These are phyloP conservation scores for Elongisporangium undulatum DNA, from an alignment of 352 stramenopile species.

Conservation along the genomic window DNA sequence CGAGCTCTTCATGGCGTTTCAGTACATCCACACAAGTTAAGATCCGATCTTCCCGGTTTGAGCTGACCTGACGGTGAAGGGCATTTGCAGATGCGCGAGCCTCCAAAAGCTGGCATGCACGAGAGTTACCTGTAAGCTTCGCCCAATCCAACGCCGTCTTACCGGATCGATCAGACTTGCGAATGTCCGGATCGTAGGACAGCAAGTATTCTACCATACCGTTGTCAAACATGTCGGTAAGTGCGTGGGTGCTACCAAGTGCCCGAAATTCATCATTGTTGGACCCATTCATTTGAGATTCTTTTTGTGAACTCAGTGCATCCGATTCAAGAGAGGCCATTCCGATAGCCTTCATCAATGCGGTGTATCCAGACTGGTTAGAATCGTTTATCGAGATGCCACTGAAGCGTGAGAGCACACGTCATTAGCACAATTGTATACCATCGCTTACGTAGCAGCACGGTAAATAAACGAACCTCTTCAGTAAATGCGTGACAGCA, in stretches of 20 bases:
- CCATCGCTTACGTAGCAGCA: neutral
- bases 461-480: slow-evolving; percentile 20
- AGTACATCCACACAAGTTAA: slow-evolving; percentile 33
- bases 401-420: slow-evolving; percentile 12
- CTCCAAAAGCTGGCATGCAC: slow-evolving; percentile 29
- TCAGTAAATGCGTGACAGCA: slow-evolving; percentile 35
- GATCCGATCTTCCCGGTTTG: slow-evolving; percentile 27
- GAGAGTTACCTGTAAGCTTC: slow-evolving; percentile 32
- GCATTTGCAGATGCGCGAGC: slow-evolving; percentile 23
- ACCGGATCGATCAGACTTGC: slow-evolving; percentile 32
- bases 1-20: slow-evolving; percentile 24
- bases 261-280: neutral
- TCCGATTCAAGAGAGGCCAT: slow-evolving; percentile 25
- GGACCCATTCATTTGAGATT: neutral
- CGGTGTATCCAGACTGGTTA: slow-evolving; percentile 58
- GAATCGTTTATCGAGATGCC: slow-evolving; percentile 49
- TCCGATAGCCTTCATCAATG: slow-evolving; percentile 73
- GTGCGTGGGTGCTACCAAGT: neutral
- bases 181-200: slow-evolving; percentile 29
- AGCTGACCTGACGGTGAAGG: slow-evolving; percentile 27
- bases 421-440: neutral
- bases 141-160: slow-evolving; percentile 72
- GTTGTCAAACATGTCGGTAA: slow-evolving; percentile 37
- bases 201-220: slow-evolving; percentile 40
- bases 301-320: slow-evolving; percentile 1